Evolutionary conservation across 2,329 filamentous ascomycete species (phyloP), one percentile per base, ranked within the genome.

Genomic region (Neocucurbitaria cava): DNA sequence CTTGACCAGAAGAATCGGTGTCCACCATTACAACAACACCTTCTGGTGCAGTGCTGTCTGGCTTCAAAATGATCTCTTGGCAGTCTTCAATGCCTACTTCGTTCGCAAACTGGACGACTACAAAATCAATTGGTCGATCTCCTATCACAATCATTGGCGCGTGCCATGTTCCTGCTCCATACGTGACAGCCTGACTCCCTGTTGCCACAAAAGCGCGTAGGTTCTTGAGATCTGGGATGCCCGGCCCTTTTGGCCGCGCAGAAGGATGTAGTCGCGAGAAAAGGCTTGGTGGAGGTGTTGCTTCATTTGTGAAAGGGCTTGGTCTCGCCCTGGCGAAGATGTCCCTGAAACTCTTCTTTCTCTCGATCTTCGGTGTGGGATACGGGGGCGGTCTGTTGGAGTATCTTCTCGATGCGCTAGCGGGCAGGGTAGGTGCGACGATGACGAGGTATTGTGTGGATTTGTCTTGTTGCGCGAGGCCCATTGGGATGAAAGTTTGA

Each of bases 61-160:
- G 52, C 73, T 52, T 76, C 77, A 78, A 73, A 5, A 73, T 78
- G 17, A 91, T 86, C 76, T 96, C 88, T 79, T 99, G 92, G 68
- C 92, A 96, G 76, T 99, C 95, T 78, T 98, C 94, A 1, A 83
- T 78, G 0, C 78, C 85, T 11, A 95, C 88, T 2, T 90, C 92
- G 75, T 96, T 98, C 30, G 88, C 87, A 78, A 90, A 95, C 79
- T 98, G 94, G 62, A 90, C 85, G 1, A 98, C 94, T 5, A 75
- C 71, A 75, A 97, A 98, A 71, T 95, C 91, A 43, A 97, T 81
- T 18, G 87, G 82, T 49, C 80, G 77, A 40, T 78, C 74, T 0
- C 93, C 93, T 44, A 98, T 76, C 15, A 91, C 92, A 13, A 92
- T 90, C 94, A 99, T 98, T 0, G 95, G 95, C 57, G 94, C 92